Conservation (phyloP, 805 yeast species). For the Candida piceae region DNA sequence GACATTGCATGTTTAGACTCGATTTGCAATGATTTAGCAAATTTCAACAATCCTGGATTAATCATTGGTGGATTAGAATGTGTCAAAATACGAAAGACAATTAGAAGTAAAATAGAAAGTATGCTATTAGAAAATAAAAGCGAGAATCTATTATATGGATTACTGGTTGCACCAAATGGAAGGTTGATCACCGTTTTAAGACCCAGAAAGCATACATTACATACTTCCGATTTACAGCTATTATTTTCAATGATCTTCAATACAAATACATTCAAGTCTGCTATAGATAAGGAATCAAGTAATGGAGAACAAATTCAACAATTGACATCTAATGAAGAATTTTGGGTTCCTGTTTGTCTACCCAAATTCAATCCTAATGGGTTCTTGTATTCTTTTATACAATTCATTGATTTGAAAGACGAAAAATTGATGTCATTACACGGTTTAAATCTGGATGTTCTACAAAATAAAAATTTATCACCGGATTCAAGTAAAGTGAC, state of each 20-base stretch:
- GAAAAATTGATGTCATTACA: slow-evolving; percentile 26
- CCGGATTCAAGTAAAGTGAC: slow-evolving; percentile 31
- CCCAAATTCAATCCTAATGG: slow-evolving; percentile 89
- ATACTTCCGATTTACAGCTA: slow-evolving; percentile 76
- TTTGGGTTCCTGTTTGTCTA: slow-evolving; percentile 91
- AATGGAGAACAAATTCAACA: slow-evolving; percentile 17
- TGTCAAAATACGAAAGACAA: slow-evolving; percentile 50
- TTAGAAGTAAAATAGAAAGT: slow-evolving; percentile 52
- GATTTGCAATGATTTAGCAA: slow-evolving; percentile 48
- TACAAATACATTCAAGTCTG: slow-evolving; percentile 41
- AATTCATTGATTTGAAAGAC: slow-evolving; percentile 42
- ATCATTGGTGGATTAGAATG: slow-evolving; percentile 64
- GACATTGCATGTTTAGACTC: slow-evolving; percentile 69
- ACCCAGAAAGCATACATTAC: slow-evolving; percentile 72
- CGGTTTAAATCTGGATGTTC: slow-evolving; percentile 20
- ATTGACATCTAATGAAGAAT: slow-evolving; percentile 50
- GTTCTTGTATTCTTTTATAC: slow-evolving; percentile 76
- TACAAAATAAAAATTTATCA: slow-evolving; percentile 6
- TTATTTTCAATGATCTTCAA: slow-evolving; percentile 66
- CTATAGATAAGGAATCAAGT: slow-evolving; percentile 22
- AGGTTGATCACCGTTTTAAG: slow-evolving; percentile 64
- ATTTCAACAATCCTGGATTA: slow-evolving; percentile 51
- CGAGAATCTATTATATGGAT: slow-evolving; percentile 66
- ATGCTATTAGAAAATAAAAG: slow-evolving; percentile 45
- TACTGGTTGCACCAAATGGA: slow-evolving; percentile 61